Conservation (phyloP, 2,329 filamentous ascomycete species). For the Stagonosporopsis vannaccii region DNA sequence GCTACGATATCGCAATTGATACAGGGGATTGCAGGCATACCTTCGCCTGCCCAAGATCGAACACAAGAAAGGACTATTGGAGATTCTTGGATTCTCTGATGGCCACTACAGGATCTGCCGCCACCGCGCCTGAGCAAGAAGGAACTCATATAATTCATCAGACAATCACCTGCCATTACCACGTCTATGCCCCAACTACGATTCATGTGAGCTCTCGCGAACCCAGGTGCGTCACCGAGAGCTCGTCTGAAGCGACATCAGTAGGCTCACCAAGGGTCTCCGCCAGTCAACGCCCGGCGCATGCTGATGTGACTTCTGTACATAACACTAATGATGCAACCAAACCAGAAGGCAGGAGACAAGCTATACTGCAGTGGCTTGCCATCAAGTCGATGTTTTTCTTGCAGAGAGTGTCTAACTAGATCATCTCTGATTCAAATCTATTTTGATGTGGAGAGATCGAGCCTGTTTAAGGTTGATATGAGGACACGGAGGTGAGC, state of each 20-base stretch:
- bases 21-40: conserved; percentile 20
- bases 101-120: conserved; percentile 16
- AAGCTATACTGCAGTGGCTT: conserved; percentile 17
- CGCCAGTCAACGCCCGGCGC: not conserved
- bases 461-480: not conserved
- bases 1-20: conserved; percentile 27
- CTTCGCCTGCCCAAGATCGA: conserved; percentile 3
- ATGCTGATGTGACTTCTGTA: not conserved
- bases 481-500: conserved; percentile 30
- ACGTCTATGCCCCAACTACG: conserved; percentile 22
- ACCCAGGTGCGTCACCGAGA: conserved; percentile 8
- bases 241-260: conserved; percentile 2
- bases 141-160: conserved; percentile 8
- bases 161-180: conserved; percentile 19
- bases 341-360: conserved; percentile 12
- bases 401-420: conserved; percentile 6
- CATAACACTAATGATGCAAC: not conserved
- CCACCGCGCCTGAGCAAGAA: conserved; percentile 12
- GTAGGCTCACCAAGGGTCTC: not conserved
- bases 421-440: not conserved
- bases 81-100: conserved; percentile 7
- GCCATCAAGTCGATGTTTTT: conserved; percentile 14
- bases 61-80: conserved; percentile 6
- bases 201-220: conserved; percentile 3
- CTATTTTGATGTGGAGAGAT: not conserved